Base-by-base conservation (phyloP, 306 rosid genomes). In the Malus domestica region DNA sequence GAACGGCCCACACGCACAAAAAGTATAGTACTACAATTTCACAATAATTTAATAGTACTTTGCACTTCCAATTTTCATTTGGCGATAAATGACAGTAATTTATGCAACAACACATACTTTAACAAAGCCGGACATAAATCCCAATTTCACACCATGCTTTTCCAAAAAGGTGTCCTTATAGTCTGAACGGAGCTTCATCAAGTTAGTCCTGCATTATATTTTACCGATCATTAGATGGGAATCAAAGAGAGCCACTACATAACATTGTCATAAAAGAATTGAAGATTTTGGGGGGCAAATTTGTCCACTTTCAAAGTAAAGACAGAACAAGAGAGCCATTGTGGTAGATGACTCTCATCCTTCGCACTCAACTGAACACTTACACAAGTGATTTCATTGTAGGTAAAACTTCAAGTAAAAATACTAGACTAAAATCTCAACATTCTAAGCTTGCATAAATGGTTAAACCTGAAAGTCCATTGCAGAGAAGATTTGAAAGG, bases 61-160 rank as follows among this genome's bases (percentile, higher is more conserved):
- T 33, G n/a, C 57, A 22, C 19, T 76, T 76, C 35, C 73, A 46
- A 29, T 70, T 44, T 9, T 63, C 58, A 44, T 45, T 35, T n/a
- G 10, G 22, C 3, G 6, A 22, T 9, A 30, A 52, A 52, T 22
- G 19, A 61, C 1, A 75, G 55, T 75, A 60, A 14, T 73, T 46
- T 59, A 84, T 25, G 51, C 51, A 27, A 73, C 23, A 14, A 15
- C 51, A 78, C 70, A 4, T 84, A 87, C 87, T 73, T 87, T 87
- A 14, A 87, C 76, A 85, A 85, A 89, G 73, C 90, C 93, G 0
- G 93, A 89, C 91, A 85, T 85, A 49, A 87, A 82, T 71, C 91
- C 91, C 62, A 89, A 76, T 78, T 87, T 89, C 76, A 89, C 90
- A 42, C 86, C 90, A 23, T 89, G 88, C 75, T 84, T 87, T 75